phyloP scores from a whole-genome alignment of 179 eudicot species.

The Corrigiola litoralis region DNA sequence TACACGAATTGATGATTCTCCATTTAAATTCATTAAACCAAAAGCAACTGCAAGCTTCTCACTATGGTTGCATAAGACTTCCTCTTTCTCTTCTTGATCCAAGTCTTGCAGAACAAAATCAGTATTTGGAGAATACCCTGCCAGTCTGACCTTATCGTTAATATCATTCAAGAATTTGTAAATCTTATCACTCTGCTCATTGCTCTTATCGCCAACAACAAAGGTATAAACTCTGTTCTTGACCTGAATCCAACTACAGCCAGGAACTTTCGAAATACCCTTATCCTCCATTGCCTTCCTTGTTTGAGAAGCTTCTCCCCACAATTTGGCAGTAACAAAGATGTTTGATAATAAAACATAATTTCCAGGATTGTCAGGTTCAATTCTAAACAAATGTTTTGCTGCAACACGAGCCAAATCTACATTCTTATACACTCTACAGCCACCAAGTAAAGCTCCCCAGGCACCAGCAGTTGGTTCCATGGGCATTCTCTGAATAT shows the following conservation, averaged over 20 bases:
- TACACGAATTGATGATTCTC: constrained; percentile 58
- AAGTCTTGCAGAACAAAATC: constrained; percentile 81
- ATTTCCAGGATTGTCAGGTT: constrained; percentile 79
- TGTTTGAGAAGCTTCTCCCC: constrained; percentile 65
- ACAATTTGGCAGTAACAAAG: constrained; percentile 52
- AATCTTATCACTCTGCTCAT: constrained; percentile 54
- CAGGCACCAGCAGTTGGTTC: constrained; percentile 75
- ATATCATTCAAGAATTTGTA: constrained; percentile 53
- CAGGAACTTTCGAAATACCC: constrained; percentile 64
- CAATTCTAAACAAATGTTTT: constrained; percentile 52
- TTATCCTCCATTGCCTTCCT: constrained; percentile 63
- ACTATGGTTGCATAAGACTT: constrained; percentile 65
- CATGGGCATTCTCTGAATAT: constrained; percentile 65
- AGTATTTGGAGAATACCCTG: constrained; percentile 63
- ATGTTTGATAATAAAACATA: constrained; percentile 61
- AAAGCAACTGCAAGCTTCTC: constrained; percentile 87
- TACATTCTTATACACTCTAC: constrained; percentile 75
- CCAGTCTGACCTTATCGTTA: constrained; percentile 54
- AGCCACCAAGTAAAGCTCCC: constrained; percentile 86
- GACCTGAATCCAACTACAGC: constrained; percentile 84
- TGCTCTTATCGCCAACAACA: constrained; percentile 64
- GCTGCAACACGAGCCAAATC: constrained; percentile 72
- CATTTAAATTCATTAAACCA: constrained; percentile 64
- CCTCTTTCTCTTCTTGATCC: constrained; percentile 76
- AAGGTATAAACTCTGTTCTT: constrained; percentile 56